Evolutionary conservation across 345 rosid species (phyloP), one percentile per base, ranked within the genome.

Genomic region (Eucalyptus cladocalyx): DNA sequence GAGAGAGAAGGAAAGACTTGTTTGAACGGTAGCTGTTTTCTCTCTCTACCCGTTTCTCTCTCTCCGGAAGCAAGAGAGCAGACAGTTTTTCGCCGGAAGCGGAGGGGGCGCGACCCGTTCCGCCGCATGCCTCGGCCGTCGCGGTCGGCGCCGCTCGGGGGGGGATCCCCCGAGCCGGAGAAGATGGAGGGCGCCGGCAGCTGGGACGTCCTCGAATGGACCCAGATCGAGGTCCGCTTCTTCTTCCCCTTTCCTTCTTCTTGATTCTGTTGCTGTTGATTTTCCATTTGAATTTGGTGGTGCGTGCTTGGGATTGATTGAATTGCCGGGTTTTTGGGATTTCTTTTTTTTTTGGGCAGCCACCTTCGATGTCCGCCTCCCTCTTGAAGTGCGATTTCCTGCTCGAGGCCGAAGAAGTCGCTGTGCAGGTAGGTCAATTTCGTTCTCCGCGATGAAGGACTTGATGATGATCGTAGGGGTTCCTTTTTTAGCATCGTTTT

Each of bases 171-270:
- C 40, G 92, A 93, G 56, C 91, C 94, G 89, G 96, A 96, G 90
- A 94, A 91, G 95, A 94, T 96, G 94, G 99, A 97, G 43, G 95
- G 94, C 87, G 91, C 95, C 80, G 96, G 95, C 81, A 94, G 97
- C 92, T 97, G 99, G 99, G 97, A 96, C 90, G 94, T 94, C 65
- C 93, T 96, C 89, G 99, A 95, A 90, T 97, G 99, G 99, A 94
- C 94, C 90, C 92, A 96, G 93, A 58, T 91, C 86, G 99, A 96
- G 92, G 99, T 95, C 53, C 62, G 80, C 67, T 21, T 34, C 11
- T 42, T 26, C 30, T 48, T 32, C 47, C 49, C 87, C 53, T 85
- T 89, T 91, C 81, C 72, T 58, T 40, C 81, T 40, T 88, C 45
- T n/a, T 86, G 69, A 56, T 85, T 6, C 19, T 28, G 8, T 19